Conservation (phyloP, 495 filamentous ascomycete genomes). For the Opeltia flavorubescens region DNA sequence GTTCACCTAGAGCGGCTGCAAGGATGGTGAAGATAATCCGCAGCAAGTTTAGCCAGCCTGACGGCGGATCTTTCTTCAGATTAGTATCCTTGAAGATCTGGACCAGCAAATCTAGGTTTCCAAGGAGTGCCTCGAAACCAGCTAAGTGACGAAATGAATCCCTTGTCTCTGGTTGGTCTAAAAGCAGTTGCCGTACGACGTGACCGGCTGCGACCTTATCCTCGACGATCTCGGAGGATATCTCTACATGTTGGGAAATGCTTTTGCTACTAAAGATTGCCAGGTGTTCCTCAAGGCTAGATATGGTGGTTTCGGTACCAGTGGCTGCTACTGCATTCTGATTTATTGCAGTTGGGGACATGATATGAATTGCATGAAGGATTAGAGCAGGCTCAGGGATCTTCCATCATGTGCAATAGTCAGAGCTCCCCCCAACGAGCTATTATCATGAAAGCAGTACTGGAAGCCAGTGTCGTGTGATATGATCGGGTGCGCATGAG, state of each 20-base stretch:
- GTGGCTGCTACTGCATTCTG: background rate
- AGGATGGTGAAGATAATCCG: constrained; percentile 58
- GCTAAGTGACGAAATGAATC: constrained; percentile 73
- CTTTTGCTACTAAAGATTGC: constrained; percentile 2
- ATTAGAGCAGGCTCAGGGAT: background rate
- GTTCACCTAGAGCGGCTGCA: constrained; percentile 60
- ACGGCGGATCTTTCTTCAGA: constrained; percentile 40
- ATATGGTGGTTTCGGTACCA: constrained; percentile 3
- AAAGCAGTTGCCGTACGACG: constrained; percentile 39
- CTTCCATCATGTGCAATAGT: no score
- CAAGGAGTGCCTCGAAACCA: constrained; percentile 64
- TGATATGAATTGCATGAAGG: background rate
- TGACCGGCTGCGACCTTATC: constrained; percentile 9
- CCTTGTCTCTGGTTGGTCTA: constrained; percentile 38
- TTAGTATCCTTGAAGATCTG: background rate
- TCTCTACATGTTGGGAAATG: background rate
- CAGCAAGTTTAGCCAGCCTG: constrained; percentile 50
- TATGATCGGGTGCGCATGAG: background rate
- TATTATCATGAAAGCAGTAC: background rate
- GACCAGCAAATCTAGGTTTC: constrained; percentile 34
- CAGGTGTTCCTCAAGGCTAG: constrained; percentile 11
- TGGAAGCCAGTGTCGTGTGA: background rate
- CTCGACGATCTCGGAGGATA: background rate
- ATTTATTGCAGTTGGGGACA: background rate
- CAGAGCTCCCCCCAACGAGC: no score